Evolutionary conservation across 2,329 filamentous ascomycete genomes (phyloP).

Genomic region (Conoideocrella luteorostrata): DNA sequence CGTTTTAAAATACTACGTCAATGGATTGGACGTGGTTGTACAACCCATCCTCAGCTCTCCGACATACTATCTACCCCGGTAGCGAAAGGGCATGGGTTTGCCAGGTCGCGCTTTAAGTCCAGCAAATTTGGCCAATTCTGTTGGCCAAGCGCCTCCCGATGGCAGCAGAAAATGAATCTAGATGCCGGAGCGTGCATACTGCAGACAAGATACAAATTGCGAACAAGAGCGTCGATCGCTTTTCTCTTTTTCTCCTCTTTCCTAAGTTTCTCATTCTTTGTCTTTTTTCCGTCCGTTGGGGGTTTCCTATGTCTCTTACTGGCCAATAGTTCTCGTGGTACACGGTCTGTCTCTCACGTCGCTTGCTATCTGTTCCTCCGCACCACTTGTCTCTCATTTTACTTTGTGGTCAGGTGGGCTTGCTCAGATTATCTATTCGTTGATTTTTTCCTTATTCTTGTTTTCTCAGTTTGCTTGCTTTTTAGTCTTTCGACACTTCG

Average conservation of each 20-base stretch:
- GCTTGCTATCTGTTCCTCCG: too few relatives aligned
- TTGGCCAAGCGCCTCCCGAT: neutral
- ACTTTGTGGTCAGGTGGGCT: too few relatives aligned
- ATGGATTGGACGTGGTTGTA: too few relatives aligned
- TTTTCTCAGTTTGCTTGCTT: neutral
- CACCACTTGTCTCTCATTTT: neutral
- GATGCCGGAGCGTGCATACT: neutral
- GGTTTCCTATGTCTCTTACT: neutral
- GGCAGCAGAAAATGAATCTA: too few relatives aligned
- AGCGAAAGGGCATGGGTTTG: neutral
- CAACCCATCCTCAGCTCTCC: too few relatives aligned
- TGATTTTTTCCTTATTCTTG: slow-evolving; percentile 6
- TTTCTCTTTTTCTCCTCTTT: slow-evolving; percentile 10
- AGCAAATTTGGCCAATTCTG: neutral
- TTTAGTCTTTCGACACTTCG: neutral
- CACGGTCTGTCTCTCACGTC: neutral
- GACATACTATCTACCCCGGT: too few relatives aligned
- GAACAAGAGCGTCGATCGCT: slow-evolving; percentile 1
- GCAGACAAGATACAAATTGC: slow-evolving; percentile 4
- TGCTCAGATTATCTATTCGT: too few relatives aligned
- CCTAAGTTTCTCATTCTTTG: slow-evolving; percentile 10
- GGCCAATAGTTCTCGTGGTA: neutral
- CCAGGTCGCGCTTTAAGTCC: neutral
- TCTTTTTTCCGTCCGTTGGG: neutral
- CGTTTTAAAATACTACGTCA: too few relatives aligned